Evolutionary conservation across 352 stramenopile genomes (phyloP).

Genomic region (Peronospora belbahrii): DNA sequence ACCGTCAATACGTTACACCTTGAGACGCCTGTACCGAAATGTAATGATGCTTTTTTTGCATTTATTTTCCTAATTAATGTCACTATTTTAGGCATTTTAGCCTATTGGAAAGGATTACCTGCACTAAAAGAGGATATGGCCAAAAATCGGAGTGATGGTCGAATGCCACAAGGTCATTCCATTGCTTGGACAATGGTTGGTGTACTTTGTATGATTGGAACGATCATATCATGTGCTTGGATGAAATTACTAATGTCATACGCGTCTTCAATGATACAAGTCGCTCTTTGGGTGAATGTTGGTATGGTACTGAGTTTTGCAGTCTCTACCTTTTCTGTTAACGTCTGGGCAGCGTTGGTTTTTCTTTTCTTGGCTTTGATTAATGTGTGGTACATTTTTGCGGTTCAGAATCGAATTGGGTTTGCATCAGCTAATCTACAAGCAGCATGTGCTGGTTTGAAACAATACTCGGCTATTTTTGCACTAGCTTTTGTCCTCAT

Average conservation of each 20-base stretch:
- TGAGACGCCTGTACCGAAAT: conserved; percentile 44
- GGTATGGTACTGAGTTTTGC: conserved; percentile 58
- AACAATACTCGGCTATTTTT: conserved; percentile 56
- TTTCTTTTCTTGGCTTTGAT: conserved; percentile 54
- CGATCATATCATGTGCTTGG: conserved; percentile 58
- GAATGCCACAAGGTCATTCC: conserved; percentile 25
- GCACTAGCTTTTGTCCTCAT: conserved; percentile 55
- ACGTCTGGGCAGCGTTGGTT: conserved; percentile 46
- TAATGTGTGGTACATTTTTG: conserved; percentile 83
- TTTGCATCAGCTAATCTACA: conserved; percentile 81
- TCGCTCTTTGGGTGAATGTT: conserved; percentile 81
- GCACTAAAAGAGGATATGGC: conserved; percentile 36
- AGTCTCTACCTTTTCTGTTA: conserved; percentile 52
- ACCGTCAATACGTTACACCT: conserved; percentile 60
- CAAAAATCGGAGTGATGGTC: conserved; percentile 20
- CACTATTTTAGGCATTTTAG: conserved; percentile 48
- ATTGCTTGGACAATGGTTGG: conserved; percentile 48
- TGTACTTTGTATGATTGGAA: conserved; percentile 41
- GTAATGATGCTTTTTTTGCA: conserved; percentile 72
- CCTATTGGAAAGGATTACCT: conserved; percentile 62
- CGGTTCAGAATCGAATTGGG: conserved; percentile 69
- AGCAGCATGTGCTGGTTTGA: conserved; percentile 50
- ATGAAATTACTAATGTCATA: conserved; percentile 75
- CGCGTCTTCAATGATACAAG: conserved; percentile 64
- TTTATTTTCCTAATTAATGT: conserved; percentile 63